A percentile compares a stretch with the other conserved stretches of the same genome.
Evolutionary conservation across 78 protist species (phyloP).

Genomic region (Planoprotostelium fungivorum): DNA sequence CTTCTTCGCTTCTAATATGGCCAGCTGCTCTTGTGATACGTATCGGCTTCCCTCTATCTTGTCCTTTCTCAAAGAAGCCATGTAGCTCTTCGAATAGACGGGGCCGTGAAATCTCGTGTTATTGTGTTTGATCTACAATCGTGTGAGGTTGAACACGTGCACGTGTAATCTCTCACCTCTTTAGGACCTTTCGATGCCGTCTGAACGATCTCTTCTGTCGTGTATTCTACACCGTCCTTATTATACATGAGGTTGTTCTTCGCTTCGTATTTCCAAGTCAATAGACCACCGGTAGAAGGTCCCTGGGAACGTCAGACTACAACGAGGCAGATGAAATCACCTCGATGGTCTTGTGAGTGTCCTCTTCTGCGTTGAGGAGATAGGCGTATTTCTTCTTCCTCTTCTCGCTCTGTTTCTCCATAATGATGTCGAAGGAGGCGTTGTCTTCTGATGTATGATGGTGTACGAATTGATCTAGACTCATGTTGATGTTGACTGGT

Average conservation of each 20-base stretch:
- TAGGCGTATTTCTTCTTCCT: constrained; percentile 1
- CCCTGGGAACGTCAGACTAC: not conserved
- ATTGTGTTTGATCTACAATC: not conserved
- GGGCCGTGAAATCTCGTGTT: not conserved
- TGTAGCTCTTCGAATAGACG: not conserved
- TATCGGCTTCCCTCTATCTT: not conserved
- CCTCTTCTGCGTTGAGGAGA: not conserved
- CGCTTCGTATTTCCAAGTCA: not conserved
- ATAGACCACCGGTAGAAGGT: not conserved
- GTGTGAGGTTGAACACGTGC: too few species aligned
- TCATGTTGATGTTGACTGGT: not conserved
- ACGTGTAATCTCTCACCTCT: not conserved
- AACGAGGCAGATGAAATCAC: not conserved
- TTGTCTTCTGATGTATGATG: constrained; percentile 27
- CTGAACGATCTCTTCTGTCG: not conserved
- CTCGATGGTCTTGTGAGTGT: not conserved
- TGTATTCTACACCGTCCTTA: not conserved
- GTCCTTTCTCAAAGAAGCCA: not conserved
- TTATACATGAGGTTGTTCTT: not conserved
- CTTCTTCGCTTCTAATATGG: not conserved
- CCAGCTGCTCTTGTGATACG: not conserved
- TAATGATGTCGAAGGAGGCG: constrained; percentile 9
- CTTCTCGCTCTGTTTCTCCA: not conserved
- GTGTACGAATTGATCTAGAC: constrained; percentile 1
- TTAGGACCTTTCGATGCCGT: not conserved